These are phyloP conservation scores for Glebionis coronaria DNA, from an alignment of 129 eudicot genomes.

Conservation along the genomic window DNA sequence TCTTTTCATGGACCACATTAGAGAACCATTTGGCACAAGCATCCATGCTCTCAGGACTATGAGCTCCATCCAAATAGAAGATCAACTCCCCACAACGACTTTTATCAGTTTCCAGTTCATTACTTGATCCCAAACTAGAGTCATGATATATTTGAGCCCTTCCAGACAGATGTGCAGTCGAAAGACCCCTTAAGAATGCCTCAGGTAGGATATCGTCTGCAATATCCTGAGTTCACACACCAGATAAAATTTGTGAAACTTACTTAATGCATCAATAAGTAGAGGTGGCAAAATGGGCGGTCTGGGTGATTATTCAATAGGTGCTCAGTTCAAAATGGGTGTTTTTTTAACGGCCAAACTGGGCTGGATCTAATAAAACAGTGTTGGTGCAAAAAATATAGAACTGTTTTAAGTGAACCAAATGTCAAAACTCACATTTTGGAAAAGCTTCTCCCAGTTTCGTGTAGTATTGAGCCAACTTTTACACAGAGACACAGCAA, in stretches of 20 bases:
- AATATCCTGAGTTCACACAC: constrained; percentile 37
- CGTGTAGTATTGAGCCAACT: constrained; percentile 62
- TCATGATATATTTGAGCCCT: constrained; percentile 75
- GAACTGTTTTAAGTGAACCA: background rate
- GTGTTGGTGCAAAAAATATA: too few species aligned
- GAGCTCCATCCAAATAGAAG: constrained; percentile 92
- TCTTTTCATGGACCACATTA: constrained; percentile 44
- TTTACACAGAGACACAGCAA: constrained; percentile 81
- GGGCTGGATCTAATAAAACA: background rate
- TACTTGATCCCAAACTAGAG: constrained; percentile 25
- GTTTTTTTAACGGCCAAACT: background rate
- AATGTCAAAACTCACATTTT: constrained; percentile 46
- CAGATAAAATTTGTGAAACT: constrained; percentile 4
- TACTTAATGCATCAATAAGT: constrained; percentile 7
- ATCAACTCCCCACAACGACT: constrained; percentile 57
- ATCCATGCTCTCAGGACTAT: constrained; percentile 94
- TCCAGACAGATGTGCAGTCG: constrained; percentile 80
- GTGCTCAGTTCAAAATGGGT: background rate
- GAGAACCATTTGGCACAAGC: constrained; percentile 93
- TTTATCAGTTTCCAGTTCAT: constrained; percentile 5
- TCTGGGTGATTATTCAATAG: background rate
- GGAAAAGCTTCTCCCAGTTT: constrained; percentile 45
- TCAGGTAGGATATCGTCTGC: constrained; percentile 53
- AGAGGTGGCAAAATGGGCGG: background rate
- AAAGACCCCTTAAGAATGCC: constrained; percentile 71